A percentile compares a stretch with the other conserved stretches of the same genome.
phyloP scores from a whole-genome alignment of 768 basidiomycete species.

The Gymnopilus junonius region DNA sequence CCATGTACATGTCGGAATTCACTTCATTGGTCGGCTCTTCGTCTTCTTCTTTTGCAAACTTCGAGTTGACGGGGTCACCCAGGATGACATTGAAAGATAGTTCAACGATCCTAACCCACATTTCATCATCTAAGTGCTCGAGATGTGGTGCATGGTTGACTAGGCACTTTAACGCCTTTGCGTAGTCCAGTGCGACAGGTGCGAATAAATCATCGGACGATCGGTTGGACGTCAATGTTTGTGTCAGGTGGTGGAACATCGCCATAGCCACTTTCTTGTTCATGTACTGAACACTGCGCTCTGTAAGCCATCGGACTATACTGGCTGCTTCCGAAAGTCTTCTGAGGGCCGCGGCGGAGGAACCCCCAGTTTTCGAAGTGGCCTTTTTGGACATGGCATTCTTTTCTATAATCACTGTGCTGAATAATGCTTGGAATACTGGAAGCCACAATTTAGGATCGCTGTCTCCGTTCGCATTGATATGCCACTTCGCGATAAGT shows the following conservation, averaged over 20 bases:
- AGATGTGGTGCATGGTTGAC: constrained; percentile 75
- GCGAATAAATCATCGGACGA: constrained; percentile 44
- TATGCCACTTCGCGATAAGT: constrained; percentile 48
- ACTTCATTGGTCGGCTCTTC: constrained; percentile 32
- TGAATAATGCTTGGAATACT: constrained; percentile 77
- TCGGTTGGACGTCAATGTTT: constrained; percentile 57
- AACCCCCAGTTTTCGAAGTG: constrained; percentile 40
- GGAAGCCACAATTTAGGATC: constrained; percentile 57
- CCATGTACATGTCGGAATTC: constrained; percentile 39
- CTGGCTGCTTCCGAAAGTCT: constrained; percentile 71
- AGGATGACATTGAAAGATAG: constrained; percentile 81
- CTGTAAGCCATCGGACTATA: constrained; percentile 74
- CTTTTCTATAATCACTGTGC: constrained; percentile 66
- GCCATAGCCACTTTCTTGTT: constrained; percentile 57
- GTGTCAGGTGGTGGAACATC: constrained; percentile 67
- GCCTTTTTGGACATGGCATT: constrained; percentile 46
- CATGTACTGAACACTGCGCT: constrained; percentile 60
- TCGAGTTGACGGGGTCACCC: constrained; percentile 50
- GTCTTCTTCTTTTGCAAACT: constrained; percentile 38
- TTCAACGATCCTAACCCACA: constrained; percentile 72
- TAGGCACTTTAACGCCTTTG: constrained; percentile 74
- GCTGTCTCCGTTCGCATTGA: constrained; percentile 35
- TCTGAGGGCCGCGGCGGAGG: constrained; percentile 49
- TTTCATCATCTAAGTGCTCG: constrained; percentile 65
- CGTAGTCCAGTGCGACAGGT: constrained; percentile 77